phyloP scores from a whole-genome alignment of 495 filamentous ascomycete genomes.

The Arthonia radiata region DNA sequence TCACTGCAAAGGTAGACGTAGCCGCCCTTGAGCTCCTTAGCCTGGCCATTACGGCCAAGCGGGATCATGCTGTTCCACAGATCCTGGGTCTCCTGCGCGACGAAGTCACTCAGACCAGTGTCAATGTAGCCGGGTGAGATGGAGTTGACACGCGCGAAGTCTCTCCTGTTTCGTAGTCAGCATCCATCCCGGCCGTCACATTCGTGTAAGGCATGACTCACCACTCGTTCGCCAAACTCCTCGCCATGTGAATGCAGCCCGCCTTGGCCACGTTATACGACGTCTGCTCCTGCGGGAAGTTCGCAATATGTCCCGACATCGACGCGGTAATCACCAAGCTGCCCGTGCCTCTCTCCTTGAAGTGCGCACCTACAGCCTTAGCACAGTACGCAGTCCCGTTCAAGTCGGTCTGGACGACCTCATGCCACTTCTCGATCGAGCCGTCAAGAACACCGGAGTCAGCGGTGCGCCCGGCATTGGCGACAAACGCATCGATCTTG shows the following conservation, averaged over 20 bases:
- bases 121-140: conserved; percentile 62
- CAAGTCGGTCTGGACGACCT: conserved; percentile 40
- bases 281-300: conserved; percentile 57
- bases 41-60: conserved; percentile 44
- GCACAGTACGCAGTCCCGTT: conserved; percentile 45
- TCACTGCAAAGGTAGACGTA: conserved; percentile 57
- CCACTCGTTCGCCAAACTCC: conserved; percentile 51
- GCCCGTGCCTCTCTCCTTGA: background rate
- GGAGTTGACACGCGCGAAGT: conserved; percentile 30
- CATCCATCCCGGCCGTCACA: background rate
- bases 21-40: conserved; percentile 65
- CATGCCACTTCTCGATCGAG: conserved; percentile 36
- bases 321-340: background rate
- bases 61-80: conserved; percentile 60
- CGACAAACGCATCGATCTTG: conserved; percentile 40
- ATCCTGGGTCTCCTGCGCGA: conserved; percentile 40
- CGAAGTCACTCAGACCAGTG: conserved; percentile 54
- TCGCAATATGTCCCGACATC: conserved; percentile 39
- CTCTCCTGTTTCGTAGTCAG: background rate
- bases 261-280: conserved; percentile 66
- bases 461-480: conserved; percentile 43
- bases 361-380: conserved; percentile 24
- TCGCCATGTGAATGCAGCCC: conserved; percentile 19
- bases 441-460: conserved; percentile 36
- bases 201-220: conserved; percentile 46